A percentile compares a stretch with the other conserved stretches of the same genome.
Evolutionary conservation across 768 basidiomycete species (phyloP).

Genomic region (Collybia sp.): DNA sequence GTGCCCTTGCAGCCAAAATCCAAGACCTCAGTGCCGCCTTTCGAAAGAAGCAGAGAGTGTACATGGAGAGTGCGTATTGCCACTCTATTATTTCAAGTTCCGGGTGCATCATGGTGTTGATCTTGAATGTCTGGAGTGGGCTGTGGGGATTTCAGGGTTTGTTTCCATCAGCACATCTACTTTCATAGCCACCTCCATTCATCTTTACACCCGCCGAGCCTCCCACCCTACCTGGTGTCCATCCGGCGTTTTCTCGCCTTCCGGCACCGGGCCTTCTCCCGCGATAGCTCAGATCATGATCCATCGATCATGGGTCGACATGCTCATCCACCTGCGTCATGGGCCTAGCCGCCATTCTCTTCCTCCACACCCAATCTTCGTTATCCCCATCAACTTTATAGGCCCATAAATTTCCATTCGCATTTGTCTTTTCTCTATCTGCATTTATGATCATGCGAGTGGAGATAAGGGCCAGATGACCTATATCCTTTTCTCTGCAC

Average conservation of each 20-base stretch:
- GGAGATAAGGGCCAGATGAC: too few species aligned
- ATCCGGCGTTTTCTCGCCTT: too few species aligned
- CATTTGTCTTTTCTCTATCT: too few species aligned
- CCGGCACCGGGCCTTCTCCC: constrained; percentile 7
- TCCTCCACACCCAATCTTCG: constrained; percentile 2
- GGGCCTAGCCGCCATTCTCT: constrained; percentile 1
- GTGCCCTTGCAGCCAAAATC: constrained; percentile 91
- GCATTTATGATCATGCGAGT: too few species aligned
- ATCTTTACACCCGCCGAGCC: constrained; percentile 3
- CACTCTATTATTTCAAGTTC: constrained; percentile 9
- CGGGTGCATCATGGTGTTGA: neutral
- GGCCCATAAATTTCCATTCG: too few species aligned
- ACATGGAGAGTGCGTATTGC: constrained; percentile 87
- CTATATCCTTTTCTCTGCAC: too few species aligned
- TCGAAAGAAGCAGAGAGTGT: constrained; percentile 96
- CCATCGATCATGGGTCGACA: constrained; percentile 13
- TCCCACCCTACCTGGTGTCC: neutral
- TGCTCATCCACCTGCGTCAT: constrained; percentile 7
- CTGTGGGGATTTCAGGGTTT: too few species aligned
- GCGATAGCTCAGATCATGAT: constrained; percentile 6
- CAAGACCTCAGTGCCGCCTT: constrained; percentile 91
- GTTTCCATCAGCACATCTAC: too few species aligned
- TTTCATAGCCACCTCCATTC: neutral
- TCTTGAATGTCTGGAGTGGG: too few species aligned
- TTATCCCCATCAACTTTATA: too few species aligned